Base-by-base conservation (phyloP, 495 filamentous ascomycete species). In the Aspergillus mulundensis region DNA sequence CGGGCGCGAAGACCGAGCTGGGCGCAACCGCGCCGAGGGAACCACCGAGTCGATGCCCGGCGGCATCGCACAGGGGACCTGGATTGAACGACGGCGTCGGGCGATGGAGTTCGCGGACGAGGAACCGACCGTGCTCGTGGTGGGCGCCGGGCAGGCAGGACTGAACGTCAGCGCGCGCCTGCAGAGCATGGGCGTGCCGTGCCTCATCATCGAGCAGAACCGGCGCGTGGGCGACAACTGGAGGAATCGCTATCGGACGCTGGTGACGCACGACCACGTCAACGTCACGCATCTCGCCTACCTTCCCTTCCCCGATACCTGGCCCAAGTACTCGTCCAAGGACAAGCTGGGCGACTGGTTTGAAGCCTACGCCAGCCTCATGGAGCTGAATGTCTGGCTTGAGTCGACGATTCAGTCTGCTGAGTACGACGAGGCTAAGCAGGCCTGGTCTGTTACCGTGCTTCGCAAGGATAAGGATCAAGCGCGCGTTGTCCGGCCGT, bases 341-440 rank as follows among this genome's bases (percentile, higher is more conserved):
- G 87, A 91, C 65, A 91, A 91, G 56, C 74, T 91, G 0, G 89
- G 80, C 12, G 84, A 89, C 44, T 91, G 86, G 81, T 83, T 91
- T 52, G 85, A 90, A 46, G 74, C 77, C 3, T 92, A 92, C 57
- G 87, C 84, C 34, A 82, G 75, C 19, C 66, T 81, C 25, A 78
- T 91, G 57, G 89, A 92, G 60, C 77, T 92, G 44, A 88, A 91
- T 58, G 74, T 90, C 11, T 91, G 88, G 88, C 82, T 74, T 23
- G 61, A 66, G 3, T 82, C 85, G 14, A 75, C 66, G 0, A 58
- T 90, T 1, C 66, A 61, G 2, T 76, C 73, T 5, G 75, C 78
- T 8, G 61, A 65, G 0, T 90, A 81, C 70, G 74, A 85, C 44
- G 77, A 79, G 5, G 40, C 55, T 5, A 75, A 70, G 14, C 70